These are phyloP conservation scores for Ustilago shanxiensis DNA, from an alignment of 1,284 basidiomycete species.

Conservation along the genomic window DNA sequence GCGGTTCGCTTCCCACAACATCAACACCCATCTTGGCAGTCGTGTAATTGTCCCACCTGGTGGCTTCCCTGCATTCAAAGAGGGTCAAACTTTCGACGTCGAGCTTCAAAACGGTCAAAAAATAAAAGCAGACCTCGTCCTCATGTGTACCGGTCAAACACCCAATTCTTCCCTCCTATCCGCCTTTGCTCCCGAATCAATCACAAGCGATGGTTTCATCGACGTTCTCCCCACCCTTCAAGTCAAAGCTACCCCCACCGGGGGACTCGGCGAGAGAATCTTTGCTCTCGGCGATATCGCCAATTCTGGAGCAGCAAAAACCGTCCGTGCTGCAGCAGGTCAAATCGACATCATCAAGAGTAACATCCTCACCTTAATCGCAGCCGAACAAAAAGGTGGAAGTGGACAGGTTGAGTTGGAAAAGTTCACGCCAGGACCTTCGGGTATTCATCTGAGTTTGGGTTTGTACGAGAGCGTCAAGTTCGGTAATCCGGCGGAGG, in stretches of 20 bases:
- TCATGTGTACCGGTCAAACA: conserved; percentile 56
- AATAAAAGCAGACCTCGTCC: conserved; percentile 35
- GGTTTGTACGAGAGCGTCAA: conserved; percentile 47
- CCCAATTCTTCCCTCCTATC: conserved; percentile 36
- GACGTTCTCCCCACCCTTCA: conserved; percentile 48
- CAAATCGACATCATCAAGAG: conserved; percentile 40
- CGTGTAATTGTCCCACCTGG: conserved; percentile 27
- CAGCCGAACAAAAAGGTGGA: neutral
- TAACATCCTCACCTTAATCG: conserved; percentile 43
- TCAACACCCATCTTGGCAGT: conserved; percentile 20
- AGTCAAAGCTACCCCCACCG: conserved; percentile 5
- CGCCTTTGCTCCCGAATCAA: conserved; percentile 20
- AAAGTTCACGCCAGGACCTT: conserved; percentile 20
- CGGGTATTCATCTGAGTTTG: conserved; percentile 41
- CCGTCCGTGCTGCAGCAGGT: conserved; percentile 39
- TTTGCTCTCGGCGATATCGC: conserved; percentile 48
- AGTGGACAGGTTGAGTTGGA: neutral
- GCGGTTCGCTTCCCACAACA: conserved; percentile 18
- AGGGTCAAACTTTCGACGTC: conserved; percentile 21
- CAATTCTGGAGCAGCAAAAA: conserved; percentile 43
- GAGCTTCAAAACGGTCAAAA: conserved; percentile 28
- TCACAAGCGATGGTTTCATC: conserved; percentile 40
- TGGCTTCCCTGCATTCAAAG: conserved; percentile 18
- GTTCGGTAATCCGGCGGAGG: conserved; percentile 35
- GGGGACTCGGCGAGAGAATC: conserved; percentile 8